Evolutionary conservation across 768 basidiomycete species (phyloP).

Genomic region (Amyloporia xantha): DNA sequence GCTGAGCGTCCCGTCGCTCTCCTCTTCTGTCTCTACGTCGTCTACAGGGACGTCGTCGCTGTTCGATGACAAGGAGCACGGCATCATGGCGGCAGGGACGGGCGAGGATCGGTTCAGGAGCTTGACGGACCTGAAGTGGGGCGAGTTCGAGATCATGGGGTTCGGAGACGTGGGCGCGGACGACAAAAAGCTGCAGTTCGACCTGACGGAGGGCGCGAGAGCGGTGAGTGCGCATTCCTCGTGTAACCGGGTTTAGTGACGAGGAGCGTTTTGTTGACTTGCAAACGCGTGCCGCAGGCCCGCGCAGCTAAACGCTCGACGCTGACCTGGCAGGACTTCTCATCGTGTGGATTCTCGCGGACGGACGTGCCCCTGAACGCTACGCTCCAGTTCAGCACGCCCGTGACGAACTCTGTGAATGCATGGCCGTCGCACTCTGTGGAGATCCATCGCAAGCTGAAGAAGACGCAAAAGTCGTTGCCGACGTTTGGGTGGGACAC

Average conservation of each 20-base stretch:
- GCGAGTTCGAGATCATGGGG: conserved; percentile 81
- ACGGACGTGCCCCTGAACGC: conserved; percentile 68
- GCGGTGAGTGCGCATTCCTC: conserved; percentile 41
- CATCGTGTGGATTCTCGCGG: conserved; percentile 73
- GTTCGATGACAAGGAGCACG: conserved; percentile 27
- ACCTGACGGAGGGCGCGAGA: conserved; percentile 84
- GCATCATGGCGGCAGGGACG: conserved; percentile 22
- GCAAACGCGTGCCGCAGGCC: too few relatives aligned
- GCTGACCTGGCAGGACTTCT: conserved; percentile 89
- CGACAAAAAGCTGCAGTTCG: conserved; percentile 82
- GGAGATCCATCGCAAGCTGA: conserved; percentile 70
- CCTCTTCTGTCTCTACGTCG: conserved; percentile 31
- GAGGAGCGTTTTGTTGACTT: too few relatives aligned
- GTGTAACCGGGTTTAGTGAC: too few relatives aligned
- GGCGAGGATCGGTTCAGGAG: conserved; percentile 72
- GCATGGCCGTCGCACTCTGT: conserved; percentile 71
- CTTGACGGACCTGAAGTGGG: conserved; percentile 86
- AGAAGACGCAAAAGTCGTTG: conserved; percentile 74
- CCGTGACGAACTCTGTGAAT: conserved; percentile 50
- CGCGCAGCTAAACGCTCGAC: conserved; percentile 72
- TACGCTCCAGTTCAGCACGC: conserved; percentile 72
- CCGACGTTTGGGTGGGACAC: conserved; percentile 94
- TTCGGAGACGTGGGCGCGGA: conserved; percentile 51
- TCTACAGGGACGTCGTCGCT: conserved; percentile 26
- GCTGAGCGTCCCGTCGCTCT: conserved; percentile 30